Evolutionary conservation across 179 eudicot species (phyloP), one percentile per base, ranked within the genome.

Genomic region (Corrigiola litoralis): DNA sequence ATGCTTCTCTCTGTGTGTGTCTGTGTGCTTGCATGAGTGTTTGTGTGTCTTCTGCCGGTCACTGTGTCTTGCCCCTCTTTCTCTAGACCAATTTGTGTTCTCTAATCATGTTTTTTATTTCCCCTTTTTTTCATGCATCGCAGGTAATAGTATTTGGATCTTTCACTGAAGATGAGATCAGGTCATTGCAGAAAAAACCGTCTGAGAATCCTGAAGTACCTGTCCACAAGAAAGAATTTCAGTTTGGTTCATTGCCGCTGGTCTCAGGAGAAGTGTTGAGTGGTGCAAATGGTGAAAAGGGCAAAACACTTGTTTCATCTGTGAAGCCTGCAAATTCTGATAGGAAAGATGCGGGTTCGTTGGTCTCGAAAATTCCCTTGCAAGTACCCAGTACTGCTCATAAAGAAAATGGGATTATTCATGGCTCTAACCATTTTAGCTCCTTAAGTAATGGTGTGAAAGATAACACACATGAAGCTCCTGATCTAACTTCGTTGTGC

Each of bases 81-180:
- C 16, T n/a, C n/a, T n/a, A n/a, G n/a, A n/a, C n/a, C n/a, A n/a
- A n/a, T n/a, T n/a, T 34, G n/a, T 36, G 11, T 37, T 55, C 9
- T 9, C 20, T 28, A 31, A 32, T 23, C 32, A 6, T 11, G 23
- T 2, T 58, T 46, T 46, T 17, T 32, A 37, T 29, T 11, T 23
- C 44, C 29, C 41, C 14, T 58, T 50, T 56, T 46, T 27, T n/a
- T n/a, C 9, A 40, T 47, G 20, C 32, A 46, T 14, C 71, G 69
- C 76, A 94, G 99, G 67, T 90, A 33, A 67, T 94, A 24, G 29
- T 94, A 24, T 94, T 94, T 83, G 99, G 99, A 54, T 87, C 99
- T 7, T 90, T 94, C 75, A 82, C 99, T 13, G 95, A 90, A 70
- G 99, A 87, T 37, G 99, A 94, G 78, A 71, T 81, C 50, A 84